Evolutionary conservation across 257 asterid genomes (phyloP).

Genomic region (Fraxinus anomala): DNA sequence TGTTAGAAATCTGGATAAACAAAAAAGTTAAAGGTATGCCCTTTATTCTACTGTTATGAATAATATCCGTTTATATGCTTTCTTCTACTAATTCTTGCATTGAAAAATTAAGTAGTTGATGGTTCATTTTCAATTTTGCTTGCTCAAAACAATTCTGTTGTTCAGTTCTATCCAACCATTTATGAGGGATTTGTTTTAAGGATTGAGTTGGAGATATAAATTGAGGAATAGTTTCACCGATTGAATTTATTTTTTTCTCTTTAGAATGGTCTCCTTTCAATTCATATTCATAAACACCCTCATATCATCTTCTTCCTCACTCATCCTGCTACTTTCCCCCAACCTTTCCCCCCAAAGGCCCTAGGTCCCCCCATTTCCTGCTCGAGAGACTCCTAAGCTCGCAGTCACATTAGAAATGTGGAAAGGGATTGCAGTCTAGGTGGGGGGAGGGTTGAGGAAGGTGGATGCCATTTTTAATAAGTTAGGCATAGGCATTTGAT

Average conservation of each 20-base stretch:
- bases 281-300: neutral
- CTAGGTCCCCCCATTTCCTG: no score
- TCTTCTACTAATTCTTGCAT: neutral
- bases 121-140: neutral
- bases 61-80: neutral
- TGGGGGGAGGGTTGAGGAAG: no score
- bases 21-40: slow-evolving; percentile 72
- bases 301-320: neutral
- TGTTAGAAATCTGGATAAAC: slow-evolving; percentile 71
- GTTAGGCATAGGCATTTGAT: no score
- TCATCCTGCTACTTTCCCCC: no score
- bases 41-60: no score
- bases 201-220: neutral
- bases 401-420: no score
- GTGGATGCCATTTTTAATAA: no score
- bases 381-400: no score
- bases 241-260: neutral
- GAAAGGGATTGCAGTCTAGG: no score
- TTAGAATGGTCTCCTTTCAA: neutral
- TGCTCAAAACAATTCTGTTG: neutral
- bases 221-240: neutral
- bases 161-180: neutral
- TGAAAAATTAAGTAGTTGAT: neutral
- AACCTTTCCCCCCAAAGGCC: no score
- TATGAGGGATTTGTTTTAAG: neutral